Evolutionary conservation across 768 basidiomycete species (phyloP), one percentile per base, ranked within the genome.

Genomic region (Neoboletus subvelutipes): DNA sequence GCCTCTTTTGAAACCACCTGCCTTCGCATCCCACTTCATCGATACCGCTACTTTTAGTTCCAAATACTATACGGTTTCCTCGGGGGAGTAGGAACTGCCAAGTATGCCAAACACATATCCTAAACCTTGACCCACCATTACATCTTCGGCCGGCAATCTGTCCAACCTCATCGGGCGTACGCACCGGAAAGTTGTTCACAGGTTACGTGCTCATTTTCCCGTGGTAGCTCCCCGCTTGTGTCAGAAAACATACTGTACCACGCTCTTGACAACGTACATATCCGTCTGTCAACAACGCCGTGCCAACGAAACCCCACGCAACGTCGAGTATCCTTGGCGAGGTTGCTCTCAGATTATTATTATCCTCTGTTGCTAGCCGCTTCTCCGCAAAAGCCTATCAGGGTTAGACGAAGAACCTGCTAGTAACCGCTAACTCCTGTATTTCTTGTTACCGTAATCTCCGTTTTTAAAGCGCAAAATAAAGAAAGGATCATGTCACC

Each of bases 321-420:
- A 49, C 18, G 22, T 29, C 6, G 36, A 42, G 45, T 28, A 42
- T 40, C 18, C 34, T 45, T 50, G 41, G 43, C 45, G 41, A 52
- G 10, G 22, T 28, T 40, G 33, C 37, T 47, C 50, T 47, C 53
- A 22, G 34, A 54, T 57, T 64, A 60, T 53, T 61, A 68, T 70
- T 54, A 64, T 60, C 47, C 52, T 53, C 49, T 36, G 31, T 50
- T 45, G 52, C 61, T 60, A 59, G 41, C 53, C 54, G 54, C 33
- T 58, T 63, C 63, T 69, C 71, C 71, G 71, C 56, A 63, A 72
- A 72, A 63, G 71, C 71, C 71, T 72, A 72, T 72, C 71, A 71
- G 50, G 57, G 61, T 59, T 53, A 66, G 66, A 55, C 58, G 60
- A 60, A 64, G 60, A 60, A 59, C 48, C 51, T 17, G 37, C 31